Conservation (phyloP, 2,329 filamentous ascomycete genomes). For the Beauveria australis region DNA sequence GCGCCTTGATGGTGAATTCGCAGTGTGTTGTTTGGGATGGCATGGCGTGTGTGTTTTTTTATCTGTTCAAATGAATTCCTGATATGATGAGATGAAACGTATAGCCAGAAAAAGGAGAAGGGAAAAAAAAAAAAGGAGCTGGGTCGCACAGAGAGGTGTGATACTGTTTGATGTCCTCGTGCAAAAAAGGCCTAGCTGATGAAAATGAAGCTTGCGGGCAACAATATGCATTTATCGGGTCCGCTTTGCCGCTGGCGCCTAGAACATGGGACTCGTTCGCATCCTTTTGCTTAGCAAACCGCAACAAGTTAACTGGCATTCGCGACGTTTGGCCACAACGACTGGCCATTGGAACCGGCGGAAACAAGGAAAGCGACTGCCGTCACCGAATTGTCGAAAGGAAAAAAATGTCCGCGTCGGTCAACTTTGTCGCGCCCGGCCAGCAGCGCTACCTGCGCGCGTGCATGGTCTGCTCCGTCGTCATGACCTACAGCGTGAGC, state of each 20-base stretch:
- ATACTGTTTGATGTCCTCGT: neutral
- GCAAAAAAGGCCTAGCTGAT: neutral
- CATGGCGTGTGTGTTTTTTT: neutral
- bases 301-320: neutral
- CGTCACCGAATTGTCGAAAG: neutral
- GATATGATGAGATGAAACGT: neutral
- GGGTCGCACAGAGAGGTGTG: neutral
- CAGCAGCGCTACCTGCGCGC: conserved; percentile 85
- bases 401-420: conserved; percentile 28
- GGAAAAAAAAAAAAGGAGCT: neutral
- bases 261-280: neutral
- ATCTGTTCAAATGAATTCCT: neutral
- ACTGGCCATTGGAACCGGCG: neutral
- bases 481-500: conserved; percentile 69
- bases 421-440: conserved; percentile 61
- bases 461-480: conserved; percentile 97
- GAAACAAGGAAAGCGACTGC: neutral
- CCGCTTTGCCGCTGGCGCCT: neutral
- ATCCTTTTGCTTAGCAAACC: neutral
- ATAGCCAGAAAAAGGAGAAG: neutral
- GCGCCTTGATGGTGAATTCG: conserved; percentile 36
- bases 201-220: neutral
- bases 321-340: neutral
- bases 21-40: conserved; percentile 16
- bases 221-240: conserved; percentile 11